Conservation (phyloP, 805 yeast genomes). For the Wickerhamomyces silvicola region DNA sequence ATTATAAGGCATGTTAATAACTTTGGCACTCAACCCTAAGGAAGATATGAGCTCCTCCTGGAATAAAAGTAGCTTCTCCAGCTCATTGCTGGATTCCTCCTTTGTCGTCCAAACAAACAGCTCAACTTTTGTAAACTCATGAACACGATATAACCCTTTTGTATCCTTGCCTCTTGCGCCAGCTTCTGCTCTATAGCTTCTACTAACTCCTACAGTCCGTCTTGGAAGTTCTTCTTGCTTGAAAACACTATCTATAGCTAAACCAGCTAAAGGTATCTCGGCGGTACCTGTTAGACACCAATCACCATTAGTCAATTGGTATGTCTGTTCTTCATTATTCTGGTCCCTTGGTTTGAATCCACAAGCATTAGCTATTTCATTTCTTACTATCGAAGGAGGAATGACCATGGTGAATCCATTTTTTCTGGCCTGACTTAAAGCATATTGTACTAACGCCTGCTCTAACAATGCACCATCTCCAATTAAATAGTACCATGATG, state of each 20-base stretch:
- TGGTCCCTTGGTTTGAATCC: slow-evolving; percentile 93
- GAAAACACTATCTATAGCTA: slow-evolving; percentile 49
- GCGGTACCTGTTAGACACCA: slow-evolving; percentile 88
- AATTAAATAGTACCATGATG: slow-evolving; percentile 77
- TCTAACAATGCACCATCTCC: slow-evolving; percentile 87
- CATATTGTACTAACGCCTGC: slow-evolving; percentile 81
- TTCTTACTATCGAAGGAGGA: slow-evolving; percentile 83
- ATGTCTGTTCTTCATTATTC: slow-evolving; percentile 80
- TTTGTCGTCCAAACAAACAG: slow-evolving; percentile 65
- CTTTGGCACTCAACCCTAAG: slow-evolving; percentile 74
- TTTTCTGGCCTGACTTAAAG: slow-evolving; percentile 57
- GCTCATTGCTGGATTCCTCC: slow-evolving; percentile 39
- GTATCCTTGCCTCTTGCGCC: slow-evolving; percentile 95
- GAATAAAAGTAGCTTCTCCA: slow-evolving; percentile 53
- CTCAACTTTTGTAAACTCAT: slow-evolving; percentile 94
- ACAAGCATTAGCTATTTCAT: slow-evolving; percentile 77
- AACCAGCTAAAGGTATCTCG: slow-evolving; percentile 87
- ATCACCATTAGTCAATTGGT: slow-evolving; percentile 47
- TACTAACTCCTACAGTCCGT: slow-evolving; percentile 70
- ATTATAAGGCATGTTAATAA: slow-evolving; percentile 80
- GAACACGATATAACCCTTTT: slow-evolving; percentile 87
- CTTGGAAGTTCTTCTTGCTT: slow-evolving; percentile 40
- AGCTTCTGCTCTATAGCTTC: slow-evolving; percentile 93
- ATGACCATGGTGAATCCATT: slow-evolving; percentile 63
- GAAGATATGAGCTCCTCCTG: slow-evolving; percentile 60